Base-by-base conservation (phyloP, 2,329 filamentous ascomycete species). In the Arthrocladium fulminans region DNA sequence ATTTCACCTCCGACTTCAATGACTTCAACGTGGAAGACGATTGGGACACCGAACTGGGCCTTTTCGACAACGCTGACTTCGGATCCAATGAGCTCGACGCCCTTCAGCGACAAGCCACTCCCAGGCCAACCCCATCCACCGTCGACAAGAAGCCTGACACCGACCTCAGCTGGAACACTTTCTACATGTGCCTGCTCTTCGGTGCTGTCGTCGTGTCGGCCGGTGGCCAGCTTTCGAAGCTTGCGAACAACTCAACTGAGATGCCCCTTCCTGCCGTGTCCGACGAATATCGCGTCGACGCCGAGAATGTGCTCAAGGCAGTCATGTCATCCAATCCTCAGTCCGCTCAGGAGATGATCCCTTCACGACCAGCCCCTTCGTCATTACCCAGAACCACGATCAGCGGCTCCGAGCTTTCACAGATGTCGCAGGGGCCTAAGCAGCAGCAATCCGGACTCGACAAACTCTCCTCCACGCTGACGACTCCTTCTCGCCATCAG, bases 111-210 rank as follows among this genome's bases (percentile, higher is more conserved):
- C 65, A 69, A 30, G 51, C 63, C 7, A 69, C 71, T 12, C 57
- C 64, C 20, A 64, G 69, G 50, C 56, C 64, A 30, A 37, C 51
- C 2, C 43, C 47, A 3, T 43, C 52, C 15, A 22, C 53, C 3
- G 34, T 40, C 23, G 53, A 57, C 32, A 45, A 51, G 35, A 56
- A 74, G 51, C 76, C 82, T 52, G 83, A 87, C 57, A 86, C 89
- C 60, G 86, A 88, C 45, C 71, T 72, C 61, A 72, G 69, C 61
- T 72, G 69, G 69, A 71, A 72, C 80, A 87, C 60, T 71, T 97
- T 60, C 76, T 97, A 65, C 84, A 94, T 96, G 88, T 85, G 96
- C 58, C 85, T 98, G 63, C 84, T 98, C 47, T 89, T 95, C 56
- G 92, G 92, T 63, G 92, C 92, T 46, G 95, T 96, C 63, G 88